Evolutionary conservation across 129 eudicot species (phyloP).

Genomic region (Ambrosia trifida): DNA sequence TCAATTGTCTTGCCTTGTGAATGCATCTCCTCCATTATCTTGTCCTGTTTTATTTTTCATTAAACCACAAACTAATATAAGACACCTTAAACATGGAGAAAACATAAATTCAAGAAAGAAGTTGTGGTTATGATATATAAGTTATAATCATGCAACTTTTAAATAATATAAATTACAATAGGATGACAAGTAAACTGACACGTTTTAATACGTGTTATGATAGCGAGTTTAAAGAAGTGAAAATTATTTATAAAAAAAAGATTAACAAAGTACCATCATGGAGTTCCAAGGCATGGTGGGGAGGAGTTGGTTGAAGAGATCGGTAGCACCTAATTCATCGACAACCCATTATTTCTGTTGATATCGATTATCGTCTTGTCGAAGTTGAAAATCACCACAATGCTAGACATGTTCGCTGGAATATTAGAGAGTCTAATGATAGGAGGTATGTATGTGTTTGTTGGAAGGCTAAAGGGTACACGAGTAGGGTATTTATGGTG

Average conservation of each 20-base stretch:
- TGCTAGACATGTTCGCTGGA: slow-evolving; percentile 46
- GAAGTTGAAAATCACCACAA: slow-evolving; percentile 71
- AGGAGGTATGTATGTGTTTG: slow-evolving; percentile 17
- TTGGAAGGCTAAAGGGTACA: background rate
- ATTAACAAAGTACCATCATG: slow-evolving; percentile 49
- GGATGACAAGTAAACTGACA: no score
- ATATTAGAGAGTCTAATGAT: background rate
- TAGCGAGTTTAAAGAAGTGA: no score
- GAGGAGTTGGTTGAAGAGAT: slow-evolving; percentile 46
- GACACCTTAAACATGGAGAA: background rate
- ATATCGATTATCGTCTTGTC: slow-evolving; percentile 80
- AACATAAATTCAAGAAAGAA: no score
- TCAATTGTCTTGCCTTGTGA: slow-evolving; percentile 53
- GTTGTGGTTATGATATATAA: no score
- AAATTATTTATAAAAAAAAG: background rate
- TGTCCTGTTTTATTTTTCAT: slow-evolving; percentile 45
- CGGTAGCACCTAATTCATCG: slow-evolving; percentile 48
- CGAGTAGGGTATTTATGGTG: slow-evolving; percentile 25
- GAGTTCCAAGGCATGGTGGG: slow-evolving; percentile 85
- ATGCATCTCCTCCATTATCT: slow-evolving; percentile 66
- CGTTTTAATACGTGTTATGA: no score
- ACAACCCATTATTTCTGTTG: slow-evolving; percentile 86
- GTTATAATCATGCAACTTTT: no score
- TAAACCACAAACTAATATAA: background rate
- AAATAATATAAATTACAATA: no score